Conservation (phyloP, 306 rosid genomes). For the Glycine soja region DNA sequence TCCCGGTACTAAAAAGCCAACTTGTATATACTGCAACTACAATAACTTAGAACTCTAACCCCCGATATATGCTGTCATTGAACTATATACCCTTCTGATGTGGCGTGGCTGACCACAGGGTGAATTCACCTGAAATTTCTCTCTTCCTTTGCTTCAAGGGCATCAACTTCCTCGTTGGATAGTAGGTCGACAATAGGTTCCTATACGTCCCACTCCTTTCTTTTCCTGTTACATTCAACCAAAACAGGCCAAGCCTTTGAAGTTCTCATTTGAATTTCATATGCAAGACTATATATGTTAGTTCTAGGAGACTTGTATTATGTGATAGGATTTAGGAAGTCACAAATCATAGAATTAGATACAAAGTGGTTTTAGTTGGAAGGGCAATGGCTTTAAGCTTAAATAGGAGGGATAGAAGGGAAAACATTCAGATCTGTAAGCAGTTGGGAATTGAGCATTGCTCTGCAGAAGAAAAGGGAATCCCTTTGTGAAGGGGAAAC, state of each 20-base stretch:
- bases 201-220: conserved; percentile 94
- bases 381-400: not conserved
- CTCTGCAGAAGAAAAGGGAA: not conserved
- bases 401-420: not conserved
- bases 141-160: conserved; percentile 95
- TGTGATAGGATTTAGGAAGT: not conserved
- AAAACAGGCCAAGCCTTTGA: conserved; percentile 41
- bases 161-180: conserved; percentile 91
- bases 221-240: conserved; percentile 75
- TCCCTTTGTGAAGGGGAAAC: not conserved
- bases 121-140: conserved; percentile 64
- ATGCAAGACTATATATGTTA: not conserved
- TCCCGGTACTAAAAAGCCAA: not conserved
- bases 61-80: not conserved
- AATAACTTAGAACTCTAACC: conserved; percentile 3
- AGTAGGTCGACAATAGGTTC: conserved; percentile 93
- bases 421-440: not conserved
- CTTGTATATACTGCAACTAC: not conserved
- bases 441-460: not conserved
- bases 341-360: not conserved
- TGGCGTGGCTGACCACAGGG: conserved; percentile 14
- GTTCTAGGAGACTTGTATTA: not conserved
- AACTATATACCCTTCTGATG: conserved; percentile 9
- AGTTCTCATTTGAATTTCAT: conserved; percentile 2
- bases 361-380: not conserved